phyloP scores from a whole-genome alignment of 2,329 filamentous ascomycete genomes.

The Claviceps maximensis region DNA sequence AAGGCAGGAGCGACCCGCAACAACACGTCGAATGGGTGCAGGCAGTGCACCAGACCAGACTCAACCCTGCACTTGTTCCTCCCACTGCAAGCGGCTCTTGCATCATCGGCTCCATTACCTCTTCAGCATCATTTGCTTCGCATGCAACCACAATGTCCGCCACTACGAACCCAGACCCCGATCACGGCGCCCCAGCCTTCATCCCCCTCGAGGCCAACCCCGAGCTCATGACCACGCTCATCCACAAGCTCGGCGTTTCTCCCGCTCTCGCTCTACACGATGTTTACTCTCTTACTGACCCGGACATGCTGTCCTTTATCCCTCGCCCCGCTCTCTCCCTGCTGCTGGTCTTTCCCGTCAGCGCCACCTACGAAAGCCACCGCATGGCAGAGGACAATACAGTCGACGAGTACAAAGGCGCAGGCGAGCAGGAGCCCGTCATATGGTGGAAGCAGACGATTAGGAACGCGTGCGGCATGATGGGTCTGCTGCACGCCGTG shows the following conservation, averaged over 20 bases:
- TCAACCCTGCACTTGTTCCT: too few relatives aligned
- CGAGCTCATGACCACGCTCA: slow-evolving; percentile 70
- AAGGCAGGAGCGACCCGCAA: too few relatives aligned
- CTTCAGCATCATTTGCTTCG: background rate
- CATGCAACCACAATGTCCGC: slow-evolving; percentile 17
- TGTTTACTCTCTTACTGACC: slow-evolving; percentile 81
- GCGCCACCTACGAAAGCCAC: slow-evolving; percentile 62
- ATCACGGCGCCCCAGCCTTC: slow-evolving; percentile 31
- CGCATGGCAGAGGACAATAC: slow-evolving; percentile 60
- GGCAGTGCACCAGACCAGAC: too few relatives aligned
- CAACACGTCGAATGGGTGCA: too few relatives aligned
- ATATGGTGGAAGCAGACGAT: slow-evolving; percentile 95
- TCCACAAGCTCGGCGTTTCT: slow-evolving; percentile 76
- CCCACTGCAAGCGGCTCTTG: background rate
- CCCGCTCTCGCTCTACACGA: slow-evolving; percentile 68
- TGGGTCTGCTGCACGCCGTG: slow-evolving; percentile 73
- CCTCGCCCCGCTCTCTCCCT: slow-evolving; percentile 80
- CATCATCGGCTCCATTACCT: background rate
- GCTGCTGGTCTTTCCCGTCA: slow-evolving; percentile 84
- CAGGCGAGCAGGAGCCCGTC: slow-evolving; percentile 59
- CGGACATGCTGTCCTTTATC: slow-evolving; percentile 71
- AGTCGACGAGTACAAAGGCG: slow-evolving; percentile 49
- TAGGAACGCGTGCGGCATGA: slow-evolving; percentile 81
- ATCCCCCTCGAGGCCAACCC: slow-evolving; percentile 64
- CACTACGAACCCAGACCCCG: slow-evolving; percentile 27